Evolutionary conservation across 1,284 basidiomycete genomes (phyloP), one percentile per base, ranked within the genome.

Genomic region (Ganoderma lucidum): DNA sequence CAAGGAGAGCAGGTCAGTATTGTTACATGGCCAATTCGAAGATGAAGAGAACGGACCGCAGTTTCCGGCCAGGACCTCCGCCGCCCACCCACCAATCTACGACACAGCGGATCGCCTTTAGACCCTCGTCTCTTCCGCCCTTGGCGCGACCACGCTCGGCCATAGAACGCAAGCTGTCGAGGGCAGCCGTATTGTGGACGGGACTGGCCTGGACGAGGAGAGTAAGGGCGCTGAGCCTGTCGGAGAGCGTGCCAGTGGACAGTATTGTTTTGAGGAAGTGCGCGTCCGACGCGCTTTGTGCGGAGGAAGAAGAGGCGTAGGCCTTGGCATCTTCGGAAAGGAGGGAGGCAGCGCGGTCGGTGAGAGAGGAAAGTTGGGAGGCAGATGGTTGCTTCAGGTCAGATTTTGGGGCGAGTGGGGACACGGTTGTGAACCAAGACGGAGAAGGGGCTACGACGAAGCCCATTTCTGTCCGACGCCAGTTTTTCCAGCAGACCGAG

Each of bases 41-140:
- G 42, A 51, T n/a, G 28, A 28, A 41, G 44, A 44, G 41, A 15
- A 70, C 89, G 73, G 78, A 97, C 90, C 88, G 93, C 45, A 99
- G 86, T 78, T 98, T 98, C 69, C 90, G 84, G 76, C 86, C 87
- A 30, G 89, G 92, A 15, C 90, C 93, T 32, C 96, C 95, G 32
- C 96, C 96, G 23, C 95, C 96, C 41, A 93, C 90, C 93, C 97
- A 97, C 97, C 97, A 99, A 87, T 99, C 97, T 39, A 95, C 92
- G 64, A 99, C 86, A 65, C 96, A 97, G 53, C 97, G 86, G 63
- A 97, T 82, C 0, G 97, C 96, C 71, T 97, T 96, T 67, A 98
- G 81, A 71, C 94, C 91, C 82, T 99, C 96, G 65, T 97, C 96
- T 41, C 97, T 86, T 0, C 94, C 94, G 65, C 95, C 96, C 79